A percentile compares a stretch with the other conserved stretches of the same genome.
phyloP scores from a whole-genome alignment of 179 eudicot genomes.

The Gypsophila paniculata region DNA sequence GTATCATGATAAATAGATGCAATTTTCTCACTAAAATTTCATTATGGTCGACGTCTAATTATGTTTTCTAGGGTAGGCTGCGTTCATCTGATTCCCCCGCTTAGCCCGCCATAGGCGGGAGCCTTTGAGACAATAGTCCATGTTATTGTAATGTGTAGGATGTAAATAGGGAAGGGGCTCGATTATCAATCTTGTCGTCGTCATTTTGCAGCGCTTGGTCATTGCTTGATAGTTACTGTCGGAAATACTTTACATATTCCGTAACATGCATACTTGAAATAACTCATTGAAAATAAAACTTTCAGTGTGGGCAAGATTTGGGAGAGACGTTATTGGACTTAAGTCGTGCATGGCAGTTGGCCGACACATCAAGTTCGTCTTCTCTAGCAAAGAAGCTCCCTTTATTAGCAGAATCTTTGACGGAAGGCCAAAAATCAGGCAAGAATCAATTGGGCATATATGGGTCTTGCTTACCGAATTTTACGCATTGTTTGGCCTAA shows the following conservation, averaged over 20 bases:
- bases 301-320: constrained; percentile 81
- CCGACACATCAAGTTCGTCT: constrained; percentile 70
- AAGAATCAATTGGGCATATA: constrained; percentile 21
- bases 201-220: not conserved
- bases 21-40: not conserved
- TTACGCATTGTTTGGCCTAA: not conserved
- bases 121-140: not conserved
- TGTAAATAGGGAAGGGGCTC: not conserved
- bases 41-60: too few species aligned
- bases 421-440: constrained; percentile 61
- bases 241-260: not conserved
- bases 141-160: not conserved
- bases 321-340: constrained; percentile 70
- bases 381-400: constrained; percentile 63
- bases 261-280: not conserved
- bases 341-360: constrained; percentile 85
- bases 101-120: not conserved
- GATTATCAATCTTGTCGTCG: not conserved
- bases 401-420: constrained; percentile 37
- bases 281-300: constrained; percentile 15
- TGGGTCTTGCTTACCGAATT: constrained; percentile 6
- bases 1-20: too few species aligned
- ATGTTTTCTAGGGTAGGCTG: too few species aligned
- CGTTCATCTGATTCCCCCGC: too few species aligned
- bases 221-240: not conserved